phyloP scores from a whole-genome alignment of 805 yeast species.

The Wickerhamomyces ciferrii region DNA sequence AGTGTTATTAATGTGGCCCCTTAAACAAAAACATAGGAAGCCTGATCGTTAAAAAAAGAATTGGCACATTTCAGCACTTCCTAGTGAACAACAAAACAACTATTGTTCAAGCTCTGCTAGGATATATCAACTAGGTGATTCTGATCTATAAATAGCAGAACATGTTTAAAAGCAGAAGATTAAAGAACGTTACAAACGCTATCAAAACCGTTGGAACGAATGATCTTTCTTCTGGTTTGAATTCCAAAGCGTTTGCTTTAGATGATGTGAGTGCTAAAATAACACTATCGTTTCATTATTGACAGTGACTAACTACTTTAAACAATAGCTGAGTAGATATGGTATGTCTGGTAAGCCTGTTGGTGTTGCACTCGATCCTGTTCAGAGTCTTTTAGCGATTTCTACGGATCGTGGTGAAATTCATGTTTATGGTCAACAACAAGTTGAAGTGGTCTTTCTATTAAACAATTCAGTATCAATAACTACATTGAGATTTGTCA shows the following conservation, averaged over 20 bases:
- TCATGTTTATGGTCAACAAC: slow-evolving; percentile 78
- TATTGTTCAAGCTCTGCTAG: too few species aligned
- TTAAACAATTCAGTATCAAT: slow-evolving; percentile 47
- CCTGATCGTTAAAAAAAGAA: background rate
- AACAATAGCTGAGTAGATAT: slow-evolving; percentile 27
- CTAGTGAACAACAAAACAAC: background rate
- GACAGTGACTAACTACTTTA: background rate
- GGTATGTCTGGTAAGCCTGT: slow-evolving; percentile 64
- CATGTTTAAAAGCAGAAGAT: slow-evolving; percentile 28
- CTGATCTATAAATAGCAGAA: background rate
- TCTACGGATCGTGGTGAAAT: slow-evolving; percentile 68
- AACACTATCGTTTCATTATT: too few species aligned
- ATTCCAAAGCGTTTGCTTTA: slow-evolving; percentile 25
- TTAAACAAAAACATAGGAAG: background rate
- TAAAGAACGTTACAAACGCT: slow-evolving; percentile 27
- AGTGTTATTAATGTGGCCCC: background rate
- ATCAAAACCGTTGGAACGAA: slow-evolving; percentile 25
- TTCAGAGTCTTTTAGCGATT: slow-evolving; percentile 79
- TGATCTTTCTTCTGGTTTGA: slow-evolving; percentile 24
- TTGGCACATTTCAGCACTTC: background rate
- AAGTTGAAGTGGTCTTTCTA: slow-evolving; percentile 65
- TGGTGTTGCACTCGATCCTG: slow-evolving; percentile 78
- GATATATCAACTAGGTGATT: background rate
- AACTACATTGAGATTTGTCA: slow-evolving; percentile 56
- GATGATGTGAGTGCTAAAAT: slow-evolving; percentile 22